These are phyloP conservation scores for Ogataea pignaliae DNA, from an alignment of 805 yeast species.

Conservation along the genomic window DNA sequence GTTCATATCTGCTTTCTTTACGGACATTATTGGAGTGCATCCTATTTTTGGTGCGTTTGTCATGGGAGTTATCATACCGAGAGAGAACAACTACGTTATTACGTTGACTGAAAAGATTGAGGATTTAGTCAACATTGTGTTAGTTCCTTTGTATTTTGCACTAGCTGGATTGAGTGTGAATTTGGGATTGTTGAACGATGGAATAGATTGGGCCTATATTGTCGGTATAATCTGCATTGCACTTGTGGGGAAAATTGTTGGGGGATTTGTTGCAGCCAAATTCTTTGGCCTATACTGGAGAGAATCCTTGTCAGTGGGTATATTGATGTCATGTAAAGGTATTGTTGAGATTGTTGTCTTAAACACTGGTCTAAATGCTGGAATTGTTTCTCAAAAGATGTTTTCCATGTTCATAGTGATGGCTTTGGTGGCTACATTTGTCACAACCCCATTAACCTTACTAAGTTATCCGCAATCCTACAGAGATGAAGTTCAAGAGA, in stretches of 20 bases:
- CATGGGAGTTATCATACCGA: conserved; percentile 70
- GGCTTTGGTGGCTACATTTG: conserved; percentile 74
- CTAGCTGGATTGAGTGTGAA: conserved; percentile 72
- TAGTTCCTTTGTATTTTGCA: conserved; percentile 78
- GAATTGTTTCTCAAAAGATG: conserved; percentile 57
- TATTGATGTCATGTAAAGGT: conserved; percentile 85
- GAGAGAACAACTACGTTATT: conserved; percentile 70
- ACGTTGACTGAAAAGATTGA: conserved; percentile 70
- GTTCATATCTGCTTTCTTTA: conserved; percentile 67
- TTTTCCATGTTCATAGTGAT: conserved; percentile 80
- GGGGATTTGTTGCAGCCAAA: conserved; percentile 64
- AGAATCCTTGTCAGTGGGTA: conserved; percentile 72
- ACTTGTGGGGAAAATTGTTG: conserved; percentile 58
- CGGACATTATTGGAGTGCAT: conserved; percentile 82
- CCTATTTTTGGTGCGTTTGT: conserved; percentile 84
- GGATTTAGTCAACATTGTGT: conserved; percentile 65
- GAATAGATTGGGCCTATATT: conserved; percentile 75
- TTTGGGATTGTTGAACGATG: conserved; percentile 56
- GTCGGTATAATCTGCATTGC: conserved; percentile 67
- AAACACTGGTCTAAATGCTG: conserved; percentile 67
- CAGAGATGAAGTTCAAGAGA: conserved; percentile 45
- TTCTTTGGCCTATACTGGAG: conserved; percentile 62
- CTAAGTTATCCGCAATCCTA: conserved; percentile 57
- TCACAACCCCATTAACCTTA: conserved; percentile 73
- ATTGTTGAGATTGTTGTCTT: conserved; percentile 80